Conservation (phyloP, 2,329 filamentous ascomycete genomes). For the Mycocentrospora acerina region DNA sequence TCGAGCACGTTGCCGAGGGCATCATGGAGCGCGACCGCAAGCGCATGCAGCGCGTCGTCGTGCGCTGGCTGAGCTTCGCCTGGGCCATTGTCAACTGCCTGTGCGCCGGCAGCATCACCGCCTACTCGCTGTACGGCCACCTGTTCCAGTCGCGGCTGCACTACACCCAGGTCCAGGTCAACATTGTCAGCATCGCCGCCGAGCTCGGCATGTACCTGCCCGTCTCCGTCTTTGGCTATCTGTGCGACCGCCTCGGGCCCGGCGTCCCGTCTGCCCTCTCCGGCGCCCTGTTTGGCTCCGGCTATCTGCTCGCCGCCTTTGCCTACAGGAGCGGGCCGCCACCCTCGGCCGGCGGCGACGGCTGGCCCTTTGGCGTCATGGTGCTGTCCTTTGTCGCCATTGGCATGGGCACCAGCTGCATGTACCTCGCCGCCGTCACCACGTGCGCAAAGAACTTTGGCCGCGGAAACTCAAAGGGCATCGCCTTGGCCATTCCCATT, state of each 20-base stretch:
- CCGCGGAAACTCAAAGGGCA: slow-evolving; percentile 78
- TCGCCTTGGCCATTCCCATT: slow-evolving; percentile 88
- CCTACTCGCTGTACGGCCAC: slow-evolving; percentile 91
- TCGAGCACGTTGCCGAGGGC: slow-evolving; percentile 62
- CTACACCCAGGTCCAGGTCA: slow-evolving; percentile 91
- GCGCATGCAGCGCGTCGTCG: slow-evolving; percentile 54
- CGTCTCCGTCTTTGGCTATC: slow-evolving; percentile 85
- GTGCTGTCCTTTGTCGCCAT: slow-evolving; percentile 79
- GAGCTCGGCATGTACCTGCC: slow-evolving; percentile 88
- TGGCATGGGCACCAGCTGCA: slow-evolving; percentile 79
- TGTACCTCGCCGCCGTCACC: slow-evolving; percentile 90
- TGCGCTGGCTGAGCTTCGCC: slow-evolving; percentile 58
- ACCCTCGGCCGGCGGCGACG: slow-evolving; percentile 52
- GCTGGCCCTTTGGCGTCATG: slow-evolving; percentile 81
- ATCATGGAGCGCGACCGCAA: slow-evolving; percentile 60
- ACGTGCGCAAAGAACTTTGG: slow-evolving; percentile 99
- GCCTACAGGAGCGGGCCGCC: slow-evolving; percentile 67
- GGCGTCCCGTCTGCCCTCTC: slow-evolving; percentile 73
- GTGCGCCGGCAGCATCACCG: slow-evolving; percentile 87
- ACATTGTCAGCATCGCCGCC: slow-evolving; percentile 81
- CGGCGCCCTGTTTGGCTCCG: slow-evolving; percentile 71
- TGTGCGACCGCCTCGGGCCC: slow-evolving; percentile 87
- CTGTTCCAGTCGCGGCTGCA: slow-evolving; percentile 82
- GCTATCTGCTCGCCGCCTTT: slow-evolving; percentile 81
- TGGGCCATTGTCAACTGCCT: slow-evolving; percentile 67